Evolutionary conservation across 2,329 filamentous ascomycete species (phyloP), one percentile per base, ranked within the genome.

Genomic region (Thermomyces lanuginosus): DNA sequence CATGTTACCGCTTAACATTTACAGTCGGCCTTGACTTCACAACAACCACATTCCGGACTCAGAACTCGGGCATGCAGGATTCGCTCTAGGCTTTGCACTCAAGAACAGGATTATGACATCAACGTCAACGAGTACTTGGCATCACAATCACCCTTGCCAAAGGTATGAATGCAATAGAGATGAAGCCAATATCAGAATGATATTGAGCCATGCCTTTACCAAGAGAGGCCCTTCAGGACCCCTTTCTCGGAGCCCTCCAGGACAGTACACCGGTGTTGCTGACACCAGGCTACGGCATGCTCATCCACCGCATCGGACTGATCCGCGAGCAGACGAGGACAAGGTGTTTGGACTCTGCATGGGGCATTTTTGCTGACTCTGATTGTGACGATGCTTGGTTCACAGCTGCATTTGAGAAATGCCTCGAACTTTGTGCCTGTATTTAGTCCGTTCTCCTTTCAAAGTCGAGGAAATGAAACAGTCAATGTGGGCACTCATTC

Each of bases 191-290:
- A n/a, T n/a, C n/a, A n/a, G n/a, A n/a, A n/a, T n/a, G n/a, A n/a
- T n/a, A n/a, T n/a, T n/a, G n/a, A n/a, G n/a, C n/a, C n/a, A 32
- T 32, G 30, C 8, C 27, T 13, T 11, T 19, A 4, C 9, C 22
- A 8, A 13, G 20, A 7, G 30, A 27, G 5, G 38, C 39, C 3
- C 25, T 50, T 7, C 9, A 41, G 9, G 27, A 38, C 15, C 48
- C 51, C 7, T 66, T 69, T 27, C 38, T 66, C 4, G 63, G 63
- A 15, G 64, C 64, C 4, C 43, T 69, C 5, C 64, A 70, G 42
- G 66, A 66, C 16, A 61, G 61, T 13, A 41, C 67, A 12, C 61
- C 63, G 2, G 64, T 69, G 1, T 45, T 69, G 2, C 42, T 70
- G 4, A 67, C 64, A 18, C 64, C 69, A 32, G 45, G 46, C 26